A percentile compares a stretch with the other conserved stretches of the same genome.
These are phyloP conservation scores for Pisolithus thermaeus DNA, from an alignment of 1,284 basidiomycete species.

Conservation along the genomic window DNA sequence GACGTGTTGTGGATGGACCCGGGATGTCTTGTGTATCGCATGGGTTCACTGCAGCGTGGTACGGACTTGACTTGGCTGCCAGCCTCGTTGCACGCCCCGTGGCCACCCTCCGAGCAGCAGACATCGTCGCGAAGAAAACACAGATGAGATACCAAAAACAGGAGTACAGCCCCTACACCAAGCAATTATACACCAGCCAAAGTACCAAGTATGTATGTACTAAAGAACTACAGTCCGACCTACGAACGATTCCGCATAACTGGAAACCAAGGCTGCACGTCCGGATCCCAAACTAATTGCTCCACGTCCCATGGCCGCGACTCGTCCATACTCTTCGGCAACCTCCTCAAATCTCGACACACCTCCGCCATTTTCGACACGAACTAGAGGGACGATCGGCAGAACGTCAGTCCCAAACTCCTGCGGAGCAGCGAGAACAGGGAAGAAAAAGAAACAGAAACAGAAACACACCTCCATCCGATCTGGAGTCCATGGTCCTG, in stretches of 20 bases:
- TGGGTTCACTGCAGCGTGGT: constrained; percentile 41
- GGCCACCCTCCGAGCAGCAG: constrained; percentile 13
- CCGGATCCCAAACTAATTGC: constrained; percentile 36
- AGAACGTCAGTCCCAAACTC: not conserved
- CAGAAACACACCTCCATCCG: constrained; percentile 19
- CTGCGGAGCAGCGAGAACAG: not conserved
- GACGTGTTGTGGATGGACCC: constrained; percentile 13
- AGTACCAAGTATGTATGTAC: no score
- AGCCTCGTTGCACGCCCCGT: constrained; percentile 22
- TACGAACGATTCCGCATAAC: not conserved
- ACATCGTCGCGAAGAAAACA: constrained; percentile 9
- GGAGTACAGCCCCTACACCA: not conserved
- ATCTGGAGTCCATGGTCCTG: constrained; percentile 34
- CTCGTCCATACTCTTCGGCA: constrained; percentile 27
- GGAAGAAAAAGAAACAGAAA: no score
- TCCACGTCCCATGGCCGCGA: constrained; percentile 24
- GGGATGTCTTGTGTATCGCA: constrained; percentile 16
- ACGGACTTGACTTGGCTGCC: constrained; percentile 36
- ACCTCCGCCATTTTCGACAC: constrained; percentile 21
- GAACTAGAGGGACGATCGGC: constrained; percentile 18
- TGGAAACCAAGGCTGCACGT: constrained; percentile 43
- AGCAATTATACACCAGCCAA: no score
- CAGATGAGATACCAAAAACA: not conserved
- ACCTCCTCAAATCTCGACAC: constrained; percentile 24
- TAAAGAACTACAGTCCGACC: no score